phyloP scores from a whole-genome alignment of 805 yeast genomes.

The Debaryomyces maramus region DNA sequence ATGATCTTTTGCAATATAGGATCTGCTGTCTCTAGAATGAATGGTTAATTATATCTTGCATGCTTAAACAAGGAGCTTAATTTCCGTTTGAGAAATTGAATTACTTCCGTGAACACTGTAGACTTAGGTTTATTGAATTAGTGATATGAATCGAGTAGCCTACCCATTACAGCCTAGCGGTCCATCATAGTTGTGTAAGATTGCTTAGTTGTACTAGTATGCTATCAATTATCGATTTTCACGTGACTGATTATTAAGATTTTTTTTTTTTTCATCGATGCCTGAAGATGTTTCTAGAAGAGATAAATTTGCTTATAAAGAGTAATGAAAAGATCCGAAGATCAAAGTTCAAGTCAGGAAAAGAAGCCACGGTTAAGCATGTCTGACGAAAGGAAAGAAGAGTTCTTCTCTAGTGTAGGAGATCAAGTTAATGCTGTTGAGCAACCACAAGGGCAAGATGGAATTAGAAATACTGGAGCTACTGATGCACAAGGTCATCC shows the following conservation, averaged over 20 bases:
- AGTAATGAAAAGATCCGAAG: conserved; percentile 22
- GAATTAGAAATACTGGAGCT: conserved; percentile 68
- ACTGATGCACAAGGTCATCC: conserved; percentile 86
- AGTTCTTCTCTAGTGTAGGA: conserved; percentile 36
- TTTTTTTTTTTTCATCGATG: conserved; percentile 1
- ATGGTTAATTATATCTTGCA: no score
- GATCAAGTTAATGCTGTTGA: conserved; percentile 39
- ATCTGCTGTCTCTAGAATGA: no score
- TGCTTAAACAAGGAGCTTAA: no score
- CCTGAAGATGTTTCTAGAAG: not conserved
- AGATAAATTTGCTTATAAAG: not conserved
- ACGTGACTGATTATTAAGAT: conserved; percentile 1
- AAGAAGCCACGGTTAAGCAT: conserved; percentile 8
- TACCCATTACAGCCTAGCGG: no score
- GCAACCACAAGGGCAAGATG: conserved; percentile 13
- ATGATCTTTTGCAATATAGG: no score
- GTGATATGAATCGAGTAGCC: no score
- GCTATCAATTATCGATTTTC: not conserved
- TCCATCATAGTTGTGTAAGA: no score
- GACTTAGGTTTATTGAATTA: no score
- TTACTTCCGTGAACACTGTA: no score
- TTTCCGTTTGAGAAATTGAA: no score
- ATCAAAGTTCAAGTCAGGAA: conserved; percentile 6
- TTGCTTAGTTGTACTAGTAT: no score
- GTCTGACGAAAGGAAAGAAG: conserved; percentile 13